A percentile compares a stretch with the other conserved stretches of the same genome.
Evolutionary conservation across 2,329 filamentous ascomycete species (phyloP).

Genomic region (Catunica adiposa): DNA sequence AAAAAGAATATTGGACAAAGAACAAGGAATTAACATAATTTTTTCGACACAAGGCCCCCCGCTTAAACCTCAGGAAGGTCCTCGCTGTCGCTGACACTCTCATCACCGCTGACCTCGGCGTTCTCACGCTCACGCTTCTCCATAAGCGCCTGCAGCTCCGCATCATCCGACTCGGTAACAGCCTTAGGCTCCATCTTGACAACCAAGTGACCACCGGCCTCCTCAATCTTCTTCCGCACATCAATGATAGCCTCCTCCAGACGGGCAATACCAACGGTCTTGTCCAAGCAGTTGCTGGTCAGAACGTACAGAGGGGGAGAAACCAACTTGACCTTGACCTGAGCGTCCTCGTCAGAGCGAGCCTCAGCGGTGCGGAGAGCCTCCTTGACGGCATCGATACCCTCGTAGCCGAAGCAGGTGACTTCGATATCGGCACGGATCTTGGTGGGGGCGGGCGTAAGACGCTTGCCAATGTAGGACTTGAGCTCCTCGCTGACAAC

Average conservation of each 20-base stretch:
- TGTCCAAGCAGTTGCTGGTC: constrained; percentile 90
- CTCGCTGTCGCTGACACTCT: constrained; percentile 89
- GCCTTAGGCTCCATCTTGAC: constrained; percentile 99
- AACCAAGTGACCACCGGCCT: constrained; percentile 59
- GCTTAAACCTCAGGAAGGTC: constrained; percentile 29
- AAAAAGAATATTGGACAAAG: not conserved
- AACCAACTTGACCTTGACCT: constrained; percentile 98
- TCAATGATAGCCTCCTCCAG: constrained; percentile 82
- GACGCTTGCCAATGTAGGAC: constrained; percentile 89
- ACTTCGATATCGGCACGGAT: constrained; percentile 96
- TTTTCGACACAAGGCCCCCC: constrained; percentile 6
- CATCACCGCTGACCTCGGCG: constrained; percentile 91
- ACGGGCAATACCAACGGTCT: constrained; percentile 65
- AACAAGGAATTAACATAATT: constrained; percentile 1
- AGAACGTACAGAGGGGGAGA: constrained; percentile 92
- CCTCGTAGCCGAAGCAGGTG: constrained; percentile 88
- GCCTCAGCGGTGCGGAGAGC: constrained; percentile 83
- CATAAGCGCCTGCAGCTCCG: constrained; percentile 93
- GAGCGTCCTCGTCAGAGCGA: constrained; percentile 77
- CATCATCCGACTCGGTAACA: constrained; percentile 95
- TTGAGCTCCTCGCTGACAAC: constrained; percentile 77
- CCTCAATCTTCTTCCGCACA: constrained; percentile 65
- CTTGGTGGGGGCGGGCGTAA: constrained; percentile 97
- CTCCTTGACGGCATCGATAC: constrained; percentile 93
- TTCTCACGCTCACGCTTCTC: constrained; percentile 98